Evolutionary conservation across 2,329 filamentous ascomycete species (phyloP).

Genomic region (Penicillium psychrosexuale): DNA sequence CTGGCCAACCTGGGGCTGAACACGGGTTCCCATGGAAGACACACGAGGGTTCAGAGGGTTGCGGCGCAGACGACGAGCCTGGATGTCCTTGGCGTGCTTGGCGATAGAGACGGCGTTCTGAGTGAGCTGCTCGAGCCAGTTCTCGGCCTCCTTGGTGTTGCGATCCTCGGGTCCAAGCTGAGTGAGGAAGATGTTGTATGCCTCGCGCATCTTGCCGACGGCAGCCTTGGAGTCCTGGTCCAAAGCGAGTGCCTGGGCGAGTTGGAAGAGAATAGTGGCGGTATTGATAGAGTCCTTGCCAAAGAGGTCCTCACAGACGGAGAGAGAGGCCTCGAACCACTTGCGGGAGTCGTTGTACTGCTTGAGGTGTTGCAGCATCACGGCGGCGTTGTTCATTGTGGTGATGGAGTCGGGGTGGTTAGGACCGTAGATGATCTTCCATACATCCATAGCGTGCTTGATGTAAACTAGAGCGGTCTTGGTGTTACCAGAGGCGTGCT

Average conservation of each 20-base stretch:
- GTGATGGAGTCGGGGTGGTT: conserved; percentile 97
- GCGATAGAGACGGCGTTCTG: conserved; percentile 93
- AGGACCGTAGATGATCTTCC: conserved; percentile 93
- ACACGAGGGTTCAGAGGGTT: conserved; percentile 65
- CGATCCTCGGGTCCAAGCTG: conserved; percentile 86
- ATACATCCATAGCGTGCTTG: conserved; percentile 87
- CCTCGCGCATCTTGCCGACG: conserved; percentile 90
- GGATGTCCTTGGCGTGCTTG: conserved; percentile 85
- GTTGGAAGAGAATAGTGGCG: conserved; percentile 92
- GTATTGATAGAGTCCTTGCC: conserved; percentile 88
- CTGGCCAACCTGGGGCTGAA: conserved; percentile 63
- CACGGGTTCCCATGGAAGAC: conserved; percentile 54
- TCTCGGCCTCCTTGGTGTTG: conserved; percentile 97
- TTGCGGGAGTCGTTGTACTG: conserved; percentile 89
- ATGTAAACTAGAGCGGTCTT: conserved; percentile 82
- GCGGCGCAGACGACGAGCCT: conserved; percentile 69
- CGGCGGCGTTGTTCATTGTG: conserved; percentile 95
- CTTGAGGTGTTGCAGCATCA: conserved; percentile 96
- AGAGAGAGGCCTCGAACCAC: conserved; percentile 93
- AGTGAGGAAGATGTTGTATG: conserved; percentile 88
- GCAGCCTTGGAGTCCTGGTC: conserved; percentile 92
- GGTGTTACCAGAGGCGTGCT: conserved; percentile 89
- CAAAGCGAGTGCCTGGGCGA: conserved; percentile 91
- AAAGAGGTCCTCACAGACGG: conserved; percentile 84
- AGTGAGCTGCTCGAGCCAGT: conserved; percentile 92